phyloP scores from a whole-genome alignment of 2,329 filamentous ascomycete species.

The Myriangium duriaei region DNA sequence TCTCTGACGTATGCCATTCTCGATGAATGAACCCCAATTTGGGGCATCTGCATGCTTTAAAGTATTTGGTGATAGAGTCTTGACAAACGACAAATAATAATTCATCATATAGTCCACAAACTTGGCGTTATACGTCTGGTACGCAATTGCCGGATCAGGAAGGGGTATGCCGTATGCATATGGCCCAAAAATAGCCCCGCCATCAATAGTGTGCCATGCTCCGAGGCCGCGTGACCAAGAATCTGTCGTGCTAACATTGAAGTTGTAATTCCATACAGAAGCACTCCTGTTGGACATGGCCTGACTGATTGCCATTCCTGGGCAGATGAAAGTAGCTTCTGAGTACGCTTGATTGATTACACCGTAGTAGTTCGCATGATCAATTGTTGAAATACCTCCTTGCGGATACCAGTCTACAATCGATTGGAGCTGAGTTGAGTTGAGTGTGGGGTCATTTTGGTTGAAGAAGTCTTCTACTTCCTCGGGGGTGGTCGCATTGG shows the following conservation, averaged over 20 bases:
- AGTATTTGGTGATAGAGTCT: slow-evolving; percentile 28
- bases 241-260: slow-evolving; percentile 31
- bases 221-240: slow-evolving; percentile 26
- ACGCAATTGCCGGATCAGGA: slow-evolving; percentile 16
- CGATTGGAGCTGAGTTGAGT: slow-evolving; percentile 16
- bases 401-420: slow-evolving; percentile 23
- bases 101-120: slow-evolving; percentile 26
- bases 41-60: slow-evolving; percentile 20
- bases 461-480: slow-evolving; percentile 26
- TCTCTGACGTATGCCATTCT: neutral
- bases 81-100: slow-evolving; percentile 35
- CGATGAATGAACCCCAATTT: slow-evolving; percentile 18
- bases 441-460: slow-evolving; percentile 26
- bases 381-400: neutral
- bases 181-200: slow-evolving; percentile 27
- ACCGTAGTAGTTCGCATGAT: slow-evolving; percentile 25
- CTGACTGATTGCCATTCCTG: slow-evolving; percentile 30
- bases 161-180: slow-evolving; percentile 17
- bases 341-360: slow-evolving; percentile 32
- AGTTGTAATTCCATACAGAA: slow-evolving; percentile 36
- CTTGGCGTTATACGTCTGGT: slow-evolving; percentile 19
- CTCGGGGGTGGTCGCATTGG: slow-evolving; percentile 23
- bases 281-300: slow-evolving; percentile 14
- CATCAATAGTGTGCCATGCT: slow-evolving; percentile 27
- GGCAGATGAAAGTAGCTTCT: slow-evolving; percentile 39